Base-by-base conservation (phyloP, 306 rosid genomes). In the Ammopiptanthus mongolicus region DNA sequence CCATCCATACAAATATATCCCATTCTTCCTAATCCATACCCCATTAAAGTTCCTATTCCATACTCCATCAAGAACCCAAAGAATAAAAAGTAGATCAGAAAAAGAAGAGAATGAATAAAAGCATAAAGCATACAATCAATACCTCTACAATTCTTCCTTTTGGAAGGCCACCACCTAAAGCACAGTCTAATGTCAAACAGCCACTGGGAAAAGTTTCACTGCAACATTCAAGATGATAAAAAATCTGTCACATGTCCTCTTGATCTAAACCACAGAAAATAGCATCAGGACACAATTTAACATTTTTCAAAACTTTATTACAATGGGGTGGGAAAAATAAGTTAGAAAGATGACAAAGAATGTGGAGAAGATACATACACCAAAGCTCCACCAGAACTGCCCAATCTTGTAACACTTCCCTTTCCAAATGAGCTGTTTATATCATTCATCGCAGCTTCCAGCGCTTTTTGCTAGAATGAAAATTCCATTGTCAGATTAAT, bases 151-250 rank as follows among this genome's bases (percentile, higher is more conserved):
- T 95, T 90, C 99, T 90, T 70, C 99, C 99, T 74, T 79, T 90
- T 5, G 99, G 99, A 57, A 95, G 97, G 75, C 99, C 99, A 56
- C 99, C 99, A 22, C 99, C 97, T 78, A 95, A 87, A 71, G 97
- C 99, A 70, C 86, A 89, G 88, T 95, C 99, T 80, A 95, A 82
- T 10, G 96, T 85, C 90, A 95, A 90, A 81, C 97, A 95, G 69
- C 99, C 99, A 87, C 97, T 95, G 6, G 99, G 99, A 71, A 95
- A 95, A 15, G 99, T 95, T 86, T 95, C 99, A 71, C 98, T 95
- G 90, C 80, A 83, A 78, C 46, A 60, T 33, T 79, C 46, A 77
- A 76, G 80, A 46, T 41, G 52, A 73, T 7, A 52, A 22, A 74
- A 36, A 59, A 53, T 64, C 10, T 23, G 75, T 57, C 59, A 74